These are phyloP conservation scores for Coffea eugenioides DNA, from an alignment of 257 asterid genomes.

Conservation along the genomic window DNA sequence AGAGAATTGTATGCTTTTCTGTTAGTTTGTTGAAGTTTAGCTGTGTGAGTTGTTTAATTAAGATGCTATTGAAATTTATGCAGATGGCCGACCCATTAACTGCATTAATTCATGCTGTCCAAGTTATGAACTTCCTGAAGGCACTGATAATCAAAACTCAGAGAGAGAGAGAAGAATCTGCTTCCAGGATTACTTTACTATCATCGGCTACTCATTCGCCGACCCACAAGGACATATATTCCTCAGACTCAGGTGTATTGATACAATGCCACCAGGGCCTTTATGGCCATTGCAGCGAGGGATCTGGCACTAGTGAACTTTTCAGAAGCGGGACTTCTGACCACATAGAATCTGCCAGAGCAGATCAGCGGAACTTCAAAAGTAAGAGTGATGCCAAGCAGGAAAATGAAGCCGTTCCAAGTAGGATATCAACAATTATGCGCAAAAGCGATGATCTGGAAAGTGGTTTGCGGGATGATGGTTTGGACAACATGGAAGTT, in stretches of 20 bases:
- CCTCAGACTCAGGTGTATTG: constrained; percentile 16
- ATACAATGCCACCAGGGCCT: constrained; percentile 14
- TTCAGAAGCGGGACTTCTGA: constrained; percentile 28
- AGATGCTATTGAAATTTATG: constrained; percentile 22
- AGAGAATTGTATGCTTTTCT: background rate
- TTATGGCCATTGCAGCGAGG: constrained; percentile 17
- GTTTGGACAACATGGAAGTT: too few relatives aligned
- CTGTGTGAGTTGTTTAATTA: background rate
- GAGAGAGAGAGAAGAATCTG: constrained; percentile 42
- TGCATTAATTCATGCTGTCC: constrained; percentile 89
- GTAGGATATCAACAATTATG: constrained; percentile 21
- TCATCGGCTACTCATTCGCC: constrained; percentile 28
- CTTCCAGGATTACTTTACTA: constrained; percentile 12
- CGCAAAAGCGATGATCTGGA: constrained; percentile 42
- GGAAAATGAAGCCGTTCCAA: constrained; percentile 20
- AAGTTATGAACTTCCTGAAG: constrained; percentile 85
- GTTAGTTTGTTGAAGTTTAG: background rate
- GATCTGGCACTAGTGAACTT: constrained; percentile 18
- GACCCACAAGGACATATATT: constrained; percentile 11
- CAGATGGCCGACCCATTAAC: constrained; percentile 92
- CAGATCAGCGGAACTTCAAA: constrained; percentile 25
- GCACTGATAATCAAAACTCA: constrained; percentile 57
- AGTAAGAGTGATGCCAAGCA: constrained; percentile 35
- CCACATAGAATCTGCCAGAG: constrained; percentile 28
- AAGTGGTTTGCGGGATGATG: constrained; percentile 37